Evolutionary conservation across 176 grass and related monocot species (phyloP).

Genomic region (Oryza australiensis): DNA sequence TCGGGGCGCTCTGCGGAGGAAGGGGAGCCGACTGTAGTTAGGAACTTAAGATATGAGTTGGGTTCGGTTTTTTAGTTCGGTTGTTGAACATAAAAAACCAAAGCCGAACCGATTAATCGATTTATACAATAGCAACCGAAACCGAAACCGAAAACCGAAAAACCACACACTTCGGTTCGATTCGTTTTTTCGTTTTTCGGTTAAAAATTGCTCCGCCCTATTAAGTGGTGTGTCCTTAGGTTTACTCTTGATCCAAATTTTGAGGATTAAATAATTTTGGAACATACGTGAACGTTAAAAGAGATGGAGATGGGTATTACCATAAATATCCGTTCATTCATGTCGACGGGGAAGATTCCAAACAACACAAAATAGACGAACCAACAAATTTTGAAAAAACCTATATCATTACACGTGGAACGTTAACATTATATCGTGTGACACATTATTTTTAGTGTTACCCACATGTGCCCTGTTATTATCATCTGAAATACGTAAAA

Average conservation of each 20-base stretch:
- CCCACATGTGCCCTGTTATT: accelerated
- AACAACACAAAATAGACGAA: not conserved
- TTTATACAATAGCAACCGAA: too few species aligned
- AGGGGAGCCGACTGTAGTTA: too few species aligned
- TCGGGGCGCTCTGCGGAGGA: too few species aligned
- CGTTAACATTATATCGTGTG: not conserved
- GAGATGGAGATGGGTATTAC: not conserved
- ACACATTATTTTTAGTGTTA: not conserved
- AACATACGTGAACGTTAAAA: accelerated
- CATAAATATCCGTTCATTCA: not conserved
- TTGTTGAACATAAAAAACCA: too few species aligned
- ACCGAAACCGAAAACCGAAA: too few species aligned
- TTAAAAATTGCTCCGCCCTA: too few species aligned
- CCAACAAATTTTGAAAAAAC: too few species aligned
- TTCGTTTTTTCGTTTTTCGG: too few species aligned
- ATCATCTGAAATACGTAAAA: not conserved
- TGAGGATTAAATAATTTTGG: accelerated
- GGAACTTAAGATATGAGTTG: too few species aligned
- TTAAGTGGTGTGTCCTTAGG: not conserved
- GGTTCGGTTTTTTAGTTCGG: too few species aligned
- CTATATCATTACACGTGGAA: accelerated
- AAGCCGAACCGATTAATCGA: too few species aligned
- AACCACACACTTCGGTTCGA: too few species aligned
- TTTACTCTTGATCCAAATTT: not conserved
- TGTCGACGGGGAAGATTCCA: accelerated